These are phyloP conservation scores for Boletus bicolor DNA, from an alignment of 768 basidiomycete species.

Conservation along the genomic window DNA sequence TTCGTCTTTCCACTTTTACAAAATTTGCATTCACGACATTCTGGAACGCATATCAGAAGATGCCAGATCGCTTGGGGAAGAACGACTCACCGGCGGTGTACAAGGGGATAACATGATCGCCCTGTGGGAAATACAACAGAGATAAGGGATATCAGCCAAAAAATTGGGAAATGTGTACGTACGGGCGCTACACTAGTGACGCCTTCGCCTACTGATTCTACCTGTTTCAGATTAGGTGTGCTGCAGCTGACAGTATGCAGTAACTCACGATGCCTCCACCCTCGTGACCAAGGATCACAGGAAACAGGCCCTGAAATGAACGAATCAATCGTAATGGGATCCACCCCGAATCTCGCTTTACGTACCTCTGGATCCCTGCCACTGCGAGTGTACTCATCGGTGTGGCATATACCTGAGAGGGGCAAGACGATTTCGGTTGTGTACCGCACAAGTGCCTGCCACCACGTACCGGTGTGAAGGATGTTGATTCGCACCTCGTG, in stretches of 20 bases:
- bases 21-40: conserved; percentile 97
- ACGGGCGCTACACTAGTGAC: conserved; percentile 75
- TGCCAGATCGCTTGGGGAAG: neutral
- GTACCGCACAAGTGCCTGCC: conserved; percentile 1
- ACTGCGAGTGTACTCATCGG: conserved; percentile 95
- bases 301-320: conserved; percentile 70
- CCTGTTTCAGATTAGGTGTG: conserved; percentile 43
- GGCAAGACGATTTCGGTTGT: neutral
- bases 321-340: conserved; percentile 1
- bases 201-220: conserved; percentile 95
- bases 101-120: conserved; percentile 96
- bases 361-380: conserved; percentile 91
- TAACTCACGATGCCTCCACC: conserved; percentile 80
- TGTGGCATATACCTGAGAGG: conserved; percentile 84
- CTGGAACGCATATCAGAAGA: conserved; percentile 35
- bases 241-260: neutral
- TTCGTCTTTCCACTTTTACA: conserved; percentile 99
- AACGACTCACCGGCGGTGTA: conserved; percentile 80
- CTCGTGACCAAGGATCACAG: conserved; percentile 92
- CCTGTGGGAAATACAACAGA: conserved; percentile 35
- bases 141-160: neutral
- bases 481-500: conserved; percentile 94
- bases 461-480: conserved; percentile 73
- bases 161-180: conserved; percentile 14
- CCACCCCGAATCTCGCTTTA: conserved; percentile 5